Conservation (phyloP, 768 basidiomycete genomes). For the Trametes cubensis region DNA sequence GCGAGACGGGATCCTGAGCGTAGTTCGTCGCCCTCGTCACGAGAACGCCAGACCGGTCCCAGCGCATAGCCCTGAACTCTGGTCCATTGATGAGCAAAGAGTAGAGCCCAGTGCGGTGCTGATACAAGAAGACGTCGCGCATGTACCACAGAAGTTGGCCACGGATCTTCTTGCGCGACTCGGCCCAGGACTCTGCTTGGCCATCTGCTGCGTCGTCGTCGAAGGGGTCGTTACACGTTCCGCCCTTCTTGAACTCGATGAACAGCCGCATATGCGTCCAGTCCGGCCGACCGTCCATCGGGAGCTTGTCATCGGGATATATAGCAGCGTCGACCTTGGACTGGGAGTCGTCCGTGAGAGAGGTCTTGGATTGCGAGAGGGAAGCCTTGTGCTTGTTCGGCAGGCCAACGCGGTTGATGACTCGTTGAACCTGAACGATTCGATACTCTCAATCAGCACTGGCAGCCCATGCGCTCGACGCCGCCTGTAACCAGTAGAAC, state of each 20-base stretch:
- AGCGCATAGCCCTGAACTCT: too few relatives aligned
- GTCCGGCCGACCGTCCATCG: background rate
- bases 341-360: background rate
- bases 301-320: background rate
- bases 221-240: background rate
- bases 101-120: too few relatives aligned
- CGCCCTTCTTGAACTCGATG: slow-evolving; percentile 11
- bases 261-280: background rate
- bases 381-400: background rate
- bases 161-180: too few relatives aligned
- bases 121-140: too few relatives aligned
- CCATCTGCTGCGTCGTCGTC: background rate
- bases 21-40: too few relatives aligned
- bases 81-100: too few relatives aligned
- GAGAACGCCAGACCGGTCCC: too few relatives aligned
- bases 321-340: slow-evolving; percentile 10
- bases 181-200: too few relatives aligned
- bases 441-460: background rate
- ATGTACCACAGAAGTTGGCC: too few relatives aligned
- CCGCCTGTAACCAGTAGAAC: too few relatives aligned
- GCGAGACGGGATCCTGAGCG: too few relatives aligned
- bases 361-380: background rate
- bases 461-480: background rate
- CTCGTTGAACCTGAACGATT: background rate
- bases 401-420: background rate